Conservation (phyloP, 208 protist genomes). For the Leishmania gerbilli region DNA sequence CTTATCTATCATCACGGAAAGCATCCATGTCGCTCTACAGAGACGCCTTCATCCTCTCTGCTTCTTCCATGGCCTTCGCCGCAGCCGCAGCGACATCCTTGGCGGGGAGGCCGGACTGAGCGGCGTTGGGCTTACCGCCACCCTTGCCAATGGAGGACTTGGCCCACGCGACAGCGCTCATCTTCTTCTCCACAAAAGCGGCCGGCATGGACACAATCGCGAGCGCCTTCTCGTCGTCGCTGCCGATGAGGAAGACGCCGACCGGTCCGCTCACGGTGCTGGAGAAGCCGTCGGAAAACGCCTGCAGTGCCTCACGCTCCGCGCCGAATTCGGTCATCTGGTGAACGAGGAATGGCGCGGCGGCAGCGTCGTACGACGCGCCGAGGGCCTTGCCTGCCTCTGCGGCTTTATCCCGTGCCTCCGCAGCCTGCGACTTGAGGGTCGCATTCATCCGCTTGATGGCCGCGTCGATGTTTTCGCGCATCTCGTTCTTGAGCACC, state of each 20-base stretch:
- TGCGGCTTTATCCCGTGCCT: constrained; percentile 73
- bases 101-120: constrained; percentile 81
- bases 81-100: constrained; percentile 43
- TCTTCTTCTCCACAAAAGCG: constrained; percentile 75
- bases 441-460: constrained; percentile 74
- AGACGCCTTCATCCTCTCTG: constrained; percentile 64
- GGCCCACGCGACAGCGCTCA: constrained; percentile 83
- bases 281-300: constrained; percentile 78
- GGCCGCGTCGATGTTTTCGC: constrained; percentile 76
- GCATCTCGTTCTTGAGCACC: constrained; percentile 77
- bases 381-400: constrained; percentile 55
- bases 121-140: constrained; percentile 88
- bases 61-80: constrained; percentile 63
- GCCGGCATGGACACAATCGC: constrained; percentile 71
- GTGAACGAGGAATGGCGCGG: constrained; percentile 54
- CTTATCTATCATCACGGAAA: not conserved
- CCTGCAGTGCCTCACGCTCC: constrained; percentile 86
- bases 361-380: constrained; percentile 45
- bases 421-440: constrained; percentile 68
- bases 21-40: constrained; percentile 17
- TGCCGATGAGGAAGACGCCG: constrained; percentile 77
- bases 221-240: constrained; percentile 70
- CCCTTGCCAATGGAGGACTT: constrained; percentile 89
- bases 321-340: constrained; percentile 64
- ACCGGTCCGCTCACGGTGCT: constrained; percentile 56